Percentiles rank a stretch among this genome's conserved stretches.
Conservation (phyloP, 148 eudicot species). For the Rhododendron mucronatum region DNA sequence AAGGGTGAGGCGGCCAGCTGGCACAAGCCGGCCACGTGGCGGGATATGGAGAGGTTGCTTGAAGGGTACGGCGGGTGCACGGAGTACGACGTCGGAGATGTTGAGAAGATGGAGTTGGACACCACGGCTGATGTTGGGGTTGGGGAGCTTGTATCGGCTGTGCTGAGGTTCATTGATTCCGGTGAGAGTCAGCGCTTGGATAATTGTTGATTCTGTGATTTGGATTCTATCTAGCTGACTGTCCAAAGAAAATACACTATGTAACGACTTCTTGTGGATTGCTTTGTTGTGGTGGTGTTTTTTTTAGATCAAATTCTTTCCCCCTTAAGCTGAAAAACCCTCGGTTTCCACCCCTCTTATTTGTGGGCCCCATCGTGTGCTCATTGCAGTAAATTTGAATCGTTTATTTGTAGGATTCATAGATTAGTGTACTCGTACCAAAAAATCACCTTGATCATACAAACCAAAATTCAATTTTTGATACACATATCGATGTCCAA, state of each 20-base stretch:
- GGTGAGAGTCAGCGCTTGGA: background rate
- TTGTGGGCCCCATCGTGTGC: no score
- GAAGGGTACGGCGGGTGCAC: slow-evolving; percentile 59
- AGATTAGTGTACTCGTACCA: no score
- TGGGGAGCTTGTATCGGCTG: slow-evolving; percentile 24
- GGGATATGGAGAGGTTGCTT: slow-evolving; percentile 49
- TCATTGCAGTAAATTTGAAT: no score
- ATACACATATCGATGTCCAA: no score
- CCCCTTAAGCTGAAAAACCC: no score
- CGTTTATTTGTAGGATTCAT: no score
- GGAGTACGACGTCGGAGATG: slow-evolving; percentile 60
- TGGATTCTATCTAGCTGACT: background rate
- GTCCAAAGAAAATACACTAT: no score
- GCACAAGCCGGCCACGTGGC: slow-evolving; percentile 79
- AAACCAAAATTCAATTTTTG: no score
- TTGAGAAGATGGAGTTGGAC: slow-evolving; percentile 59
- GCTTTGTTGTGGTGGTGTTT: background rate
- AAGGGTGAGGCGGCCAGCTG: slow-evolving; percentile 31
- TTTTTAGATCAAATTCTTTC: no score
- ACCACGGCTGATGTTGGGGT: slow-evolving; percentile 45
- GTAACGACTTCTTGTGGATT: background rate
- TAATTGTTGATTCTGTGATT: background rate
- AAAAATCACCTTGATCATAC: no score
- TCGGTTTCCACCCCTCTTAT: no score
- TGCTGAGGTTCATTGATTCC: slow-evolving; percentile 34